Evolutionary conservation across 2,329 filamentous ascomycete species (phyloP).

Genomic region (Sporothrix variecibatus): DNA sequence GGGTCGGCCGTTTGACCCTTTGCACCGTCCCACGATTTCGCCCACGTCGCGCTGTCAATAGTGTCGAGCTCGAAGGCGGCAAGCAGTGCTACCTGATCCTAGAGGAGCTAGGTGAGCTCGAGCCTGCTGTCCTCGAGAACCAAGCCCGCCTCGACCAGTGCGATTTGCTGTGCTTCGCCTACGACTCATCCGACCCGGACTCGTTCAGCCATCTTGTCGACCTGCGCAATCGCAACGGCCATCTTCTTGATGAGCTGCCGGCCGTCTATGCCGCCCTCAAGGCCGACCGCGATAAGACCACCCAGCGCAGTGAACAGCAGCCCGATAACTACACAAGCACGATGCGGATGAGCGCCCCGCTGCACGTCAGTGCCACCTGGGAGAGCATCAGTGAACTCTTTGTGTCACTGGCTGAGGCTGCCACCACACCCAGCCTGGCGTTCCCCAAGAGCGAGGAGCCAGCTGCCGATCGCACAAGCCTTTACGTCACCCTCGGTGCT

Average conservation of each 20-base stretch:
- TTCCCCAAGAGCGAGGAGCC: slow-evolving; percentile 91
- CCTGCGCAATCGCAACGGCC: slow-evolving; percentile 61
- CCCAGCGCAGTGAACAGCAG: slow-evolving; percentile 87
- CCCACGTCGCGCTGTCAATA: slow-evolving; percentile 90
- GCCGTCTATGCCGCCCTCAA: slow-evolving; percentile 92
- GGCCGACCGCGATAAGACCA: slow-evolving; percentile 93
- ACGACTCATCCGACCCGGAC: slow-evolving; percentile 95
- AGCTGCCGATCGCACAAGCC: slow-evolving; percentile 74
- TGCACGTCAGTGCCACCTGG: slow-evolving; percentile 96
- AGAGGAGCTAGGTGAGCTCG: slow-evolving; percentile 92
- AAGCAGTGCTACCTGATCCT: slow-evolving; percentile 97
- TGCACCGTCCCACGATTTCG: slow-evolving; percentile 96
- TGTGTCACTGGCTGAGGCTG: slow-evolving; percentile 85
- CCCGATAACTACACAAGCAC: slow-evolving; percentile 87
- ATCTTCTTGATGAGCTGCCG: slow-evolving; percentile 81
- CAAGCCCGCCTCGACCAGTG: slow-evolving; percentile 86
- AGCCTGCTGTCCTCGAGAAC: slow-evolving; percentile 92
- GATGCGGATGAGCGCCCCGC: slow-evolving; percentile 83
- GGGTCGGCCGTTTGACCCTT: slow-evolving; percentile 77
- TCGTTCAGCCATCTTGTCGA: slow-evolving; percentile 90
- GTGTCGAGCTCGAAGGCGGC: slow-evolving; percentile 90
- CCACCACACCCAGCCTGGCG: slow-evolving; percentile 82
- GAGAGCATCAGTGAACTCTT: slow-evolving; percentile 92
- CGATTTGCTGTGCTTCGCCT: slow-evolving; percentile 91
- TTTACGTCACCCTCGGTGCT: slow-evolving; percentile 84